Evolutionary conservation across 108 stramenopile genomes (phyloP).

Genomic region (Nitzschia sp.): DNA sequence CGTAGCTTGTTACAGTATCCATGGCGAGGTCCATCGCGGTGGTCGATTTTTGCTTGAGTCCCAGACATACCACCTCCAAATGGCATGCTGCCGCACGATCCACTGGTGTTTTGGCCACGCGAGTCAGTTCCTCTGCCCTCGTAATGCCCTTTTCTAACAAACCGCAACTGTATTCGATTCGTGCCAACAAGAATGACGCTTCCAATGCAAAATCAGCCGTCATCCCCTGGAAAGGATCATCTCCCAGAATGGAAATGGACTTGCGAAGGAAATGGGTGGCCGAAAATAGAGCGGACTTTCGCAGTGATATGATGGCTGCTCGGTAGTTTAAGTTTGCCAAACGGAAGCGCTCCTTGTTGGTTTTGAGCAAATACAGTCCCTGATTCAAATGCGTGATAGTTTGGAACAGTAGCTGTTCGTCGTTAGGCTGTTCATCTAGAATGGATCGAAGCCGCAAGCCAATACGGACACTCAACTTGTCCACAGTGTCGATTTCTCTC

Average conservation of each 20-base stretch:
- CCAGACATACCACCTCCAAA: not conserved
- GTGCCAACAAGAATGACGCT: not conserved
- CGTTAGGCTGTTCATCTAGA: not conserved
- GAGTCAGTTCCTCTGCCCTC: not conserved
- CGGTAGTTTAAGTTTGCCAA: conserved; percentile 10
- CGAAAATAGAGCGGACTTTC: not conserved
- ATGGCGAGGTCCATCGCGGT: not conserved
- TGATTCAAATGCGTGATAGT: conserved; percentile 6
- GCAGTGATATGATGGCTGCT: conserved; percentile 1
- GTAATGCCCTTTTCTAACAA: conserved; percentile 1
- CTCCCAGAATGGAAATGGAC: conserved; percentile 2
- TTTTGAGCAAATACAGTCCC: conserved; percentile 3
- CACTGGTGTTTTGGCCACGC: not conserved
- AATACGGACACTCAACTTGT: conserved; percentile 4
- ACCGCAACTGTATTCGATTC: conserved; percentile 12
- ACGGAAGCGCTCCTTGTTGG: not conserved
- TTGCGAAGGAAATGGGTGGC: conserved; percentile 10
- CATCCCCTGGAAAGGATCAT: not conserved
- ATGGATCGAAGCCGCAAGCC: conserved; percentile 9
- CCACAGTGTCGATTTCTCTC: not conserved
- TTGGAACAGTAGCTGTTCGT: conserved; percentile 17
- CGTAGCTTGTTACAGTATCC: not conserved
- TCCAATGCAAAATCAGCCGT: not conserved
- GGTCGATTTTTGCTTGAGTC: not conserved
- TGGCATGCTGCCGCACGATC: conserved; percentile 2